Conservation (phyloP, 805 yeast species). For the Ogataea pignaliae region DNA sequence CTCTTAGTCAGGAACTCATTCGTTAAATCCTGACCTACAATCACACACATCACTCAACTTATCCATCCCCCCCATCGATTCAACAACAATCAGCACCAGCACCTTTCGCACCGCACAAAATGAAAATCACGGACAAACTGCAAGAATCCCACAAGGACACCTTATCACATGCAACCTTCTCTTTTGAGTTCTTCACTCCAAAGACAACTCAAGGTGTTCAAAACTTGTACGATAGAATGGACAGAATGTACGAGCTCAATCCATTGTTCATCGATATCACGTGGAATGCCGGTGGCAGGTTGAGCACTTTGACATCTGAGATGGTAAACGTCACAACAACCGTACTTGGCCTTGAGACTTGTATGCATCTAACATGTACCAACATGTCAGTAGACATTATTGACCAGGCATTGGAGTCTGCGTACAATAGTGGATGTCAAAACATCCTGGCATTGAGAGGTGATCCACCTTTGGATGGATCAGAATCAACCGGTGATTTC, state of each 20-base stretch:
- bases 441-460: slow-evolving; percentile 93
- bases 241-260: slow-evolving; percentile 87
- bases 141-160: slow-evolving; percentile 32
- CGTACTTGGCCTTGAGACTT: slow-evolving; percentile 87
- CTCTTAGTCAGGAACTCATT: background rate
- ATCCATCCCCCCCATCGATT: background rate
- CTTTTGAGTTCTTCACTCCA: slow-evolving; percentile 96
- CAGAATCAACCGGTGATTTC: slow-evolving; percentile 79
- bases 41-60: background rate
- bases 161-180: slow-evolving; percentile 62
- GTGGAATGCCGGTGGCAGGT: slow-evolving; percentile 97
- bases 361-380: slow-evolving; percentile 97
- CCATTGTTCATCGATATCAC: slow-evolving; percentile 95
- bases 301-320: slow-evolving; percentile 80
- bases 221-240: slow-evolving; percentile 94
- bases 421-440: slow-evolving; percentile 89
- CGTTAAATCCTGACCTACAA: background rate
- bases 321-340: slow-evolving; percentile 89
- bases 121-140: slow-evolving; percentile 46
- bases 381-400: slow-evolving; percentile 81
- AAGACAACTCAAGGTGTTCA: slow-evolving; percentile 97
- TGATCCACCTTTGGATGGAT: slow-evolving; percentile 81
- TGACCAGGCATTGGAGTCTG: slow-evolving; percentile 80
- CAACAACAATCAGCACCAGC: no score
- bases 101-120: slow-evolving; percentile 8